Evolutionary conservation across 495 filamentous ascomycete genomes (phyloP).

Genomic region (Penicillium chermesinum): DNA sequence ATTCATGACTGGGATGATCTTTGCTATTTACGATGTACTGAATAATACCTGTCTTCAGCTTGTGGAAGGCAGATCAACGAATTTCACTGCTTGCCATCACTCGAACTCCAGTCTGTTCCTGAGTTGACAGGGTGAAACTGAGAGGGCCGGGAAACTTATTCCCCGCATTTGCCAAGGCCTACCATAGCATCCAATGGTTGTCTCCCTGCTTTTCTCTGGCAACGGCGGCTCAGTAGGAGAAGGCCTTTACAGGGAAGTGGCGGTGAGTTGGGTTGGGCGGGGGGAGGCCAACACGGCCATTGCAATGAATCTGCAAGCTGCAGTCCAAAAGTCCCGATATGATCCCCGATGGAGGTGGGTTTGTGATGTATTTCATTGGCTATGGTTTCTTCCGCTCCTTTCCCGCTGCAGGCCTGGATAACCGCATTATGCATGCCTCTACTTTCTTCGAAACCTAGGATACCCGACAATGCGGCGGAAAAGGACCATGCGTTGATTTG

Average conservation of each 20-base stretch:
- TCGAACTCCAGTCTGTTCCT: neutral
- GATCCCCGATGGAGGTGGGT: neutral
- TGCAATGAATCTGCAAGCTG: neutral
- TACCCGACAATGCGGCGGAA: too few species aligned
- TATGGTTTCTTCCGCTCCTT: neutral
- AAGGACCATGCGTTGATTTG: too few species aligned
- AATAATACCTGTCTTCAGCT: neutral
- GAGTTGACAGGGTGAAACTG: neutral
- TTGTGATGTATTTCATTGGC: neutral
- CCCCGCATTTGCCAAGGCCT: neutral
- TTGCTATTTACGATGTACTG: conserved; percentile 4
- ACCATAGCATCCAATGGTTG: neutral
- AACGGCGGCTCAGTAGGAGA: neutral
- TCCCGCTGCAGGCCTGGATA: neutral
- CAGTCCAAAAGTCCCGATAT: neutral
- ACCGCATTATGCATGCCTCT: neutral
- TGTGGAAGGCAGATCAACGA: neutral
- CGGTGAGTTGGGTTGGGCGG: neutral
- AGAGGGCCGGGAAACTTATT: neutral
- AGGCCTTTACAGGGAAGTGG: neutral
- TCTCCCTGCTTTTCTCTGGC: neutral
- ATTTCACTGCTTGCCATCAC: neutral
- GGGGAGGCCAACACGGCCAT: neutral
- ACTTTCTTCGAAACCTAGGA: neutral
- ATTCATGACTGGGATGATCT: conserved; percentile 1